Base-by-base conservation (phyloP, 257 asterid genomes). In the Oldenlandia corymbosa region DNA sequence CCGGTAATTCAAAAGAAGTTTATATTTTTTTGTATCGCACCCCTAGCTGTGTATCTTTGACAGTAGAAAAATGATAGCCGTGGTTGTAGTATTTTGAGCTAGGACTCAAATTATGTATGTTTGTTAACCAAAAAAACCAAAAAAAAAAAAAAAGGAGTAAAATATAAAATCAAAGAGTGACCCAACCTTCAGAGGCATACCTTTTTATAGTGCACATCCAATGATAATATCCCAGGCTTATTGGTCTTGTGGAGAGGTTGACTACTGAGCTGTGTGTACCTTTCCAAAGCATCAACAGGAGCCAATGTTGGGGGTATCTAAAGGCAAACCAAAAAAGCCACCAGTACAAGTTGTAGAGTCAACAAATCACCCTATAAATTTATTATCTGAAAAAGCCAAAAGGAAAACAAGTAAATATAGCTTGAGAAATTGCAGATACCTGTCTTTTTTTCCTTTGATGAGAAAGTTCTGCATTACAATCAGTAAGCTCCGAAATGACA, bases 221-320 rank as follows among this genome's bases (percentile, higher is more conserved):
- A 26, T 9, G 95, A 84, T 64, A 90, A 82, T 75, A 93, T 88
- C 58, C 99, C 99, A 34, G 97, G 99, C 72, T 90, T 93, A 81
- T 79, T 90, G 68, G 97, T 90, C 61, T 83, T 85, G 71, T 93
- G 99, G 72, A 93, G 97, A 58, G 99, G 99, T 76, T 83, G 83
- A 50, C 91, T 85, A 58, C 84, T 90, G 69, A 90, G 90, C 67
- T 93, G 97, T 57, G 91, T 90, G 74, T 84, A 93, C 75, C 93
- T 84, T 79, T 86, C 97, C 76, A 93, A 71, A 50, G 84, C 88
- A 48, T 84, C 96, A 57, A 83, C 34, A 52, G 94, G 69, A 65
- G 97, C 95, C 83, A 93, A 65, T n/a, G 93, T 83, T 60, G 92
- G 43, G 28, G 99, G 84, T 65, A 80, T 71, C 96, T 93, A 73